phyloP scores from a whole-genome alignment of 805 yeast species.

The Kluyveromyces siamensis region DNA sequence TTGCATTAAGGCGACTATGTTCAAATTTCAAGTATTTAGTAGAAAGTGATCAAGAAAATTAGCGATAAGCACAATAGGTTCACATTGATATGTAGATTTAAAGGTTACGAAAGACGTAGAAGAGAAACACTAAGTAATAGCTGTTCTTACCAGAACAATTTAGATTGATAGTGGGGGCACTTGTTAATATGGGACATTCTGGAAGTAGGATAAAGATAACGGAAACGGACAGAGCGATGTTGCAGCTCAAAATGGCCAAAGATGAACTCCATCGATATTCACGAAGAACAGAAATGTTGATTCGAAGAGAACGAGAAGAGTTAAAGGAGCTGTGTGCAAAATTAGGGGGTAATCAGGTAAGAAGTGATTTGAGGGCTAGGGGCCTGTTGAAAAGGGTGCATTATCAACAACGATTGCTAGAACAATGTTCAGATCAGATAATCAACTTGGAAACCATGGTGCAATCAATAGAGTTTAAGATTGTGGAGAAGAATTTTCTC shows the following conservation, averaged over 20 bases:
- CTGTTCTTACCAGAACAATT: neutral
- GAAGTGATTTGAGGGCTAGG: conserved; percentile 45
- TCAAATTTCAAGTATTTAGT: neutral
- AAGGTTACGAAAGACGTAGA: neutral
- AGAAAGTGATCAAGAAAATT: neutral
- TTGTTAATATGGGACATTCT: conserved; percentile 29
- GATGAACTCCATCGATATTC: conserved; percentile 71
- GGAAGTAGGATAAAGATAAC: conserved; percentile 55
- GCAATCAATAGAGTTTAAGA: conserved; percentile 76
- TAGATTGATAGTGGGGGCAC: neutral
- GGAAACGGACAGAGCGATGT: conserved; percentile 74
- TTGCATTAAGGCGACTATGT: too few species aligned
- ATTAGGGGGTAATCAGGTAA: conserved; percentile 37
- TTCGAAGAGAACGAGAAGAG: conserved; percentile 46
- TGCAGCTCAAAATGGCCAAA: conserved; percentile 80
- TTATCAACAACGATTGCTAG: conserved; percentile 67
- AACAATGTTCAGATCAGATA: conserved; percentile 67
- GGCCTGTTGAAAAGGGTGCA: conserved; percentile 66
- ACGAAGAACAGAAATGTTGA: conserved; percentile 43
- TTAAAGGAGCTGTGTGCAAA: conserved; percentile 23
- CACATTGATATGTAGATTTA: too few species aligned
- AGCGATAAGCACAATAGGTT: neutral
- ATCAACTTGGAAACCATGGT: conserved; percentile 73
- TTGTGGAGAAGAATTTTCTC: conserved; percentile 78
- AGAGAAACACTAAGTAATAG: neutral